Evolutionary conservation across 441 rosid genomes (phyloP).

Genomic region (Viola pubescens): DNA sequence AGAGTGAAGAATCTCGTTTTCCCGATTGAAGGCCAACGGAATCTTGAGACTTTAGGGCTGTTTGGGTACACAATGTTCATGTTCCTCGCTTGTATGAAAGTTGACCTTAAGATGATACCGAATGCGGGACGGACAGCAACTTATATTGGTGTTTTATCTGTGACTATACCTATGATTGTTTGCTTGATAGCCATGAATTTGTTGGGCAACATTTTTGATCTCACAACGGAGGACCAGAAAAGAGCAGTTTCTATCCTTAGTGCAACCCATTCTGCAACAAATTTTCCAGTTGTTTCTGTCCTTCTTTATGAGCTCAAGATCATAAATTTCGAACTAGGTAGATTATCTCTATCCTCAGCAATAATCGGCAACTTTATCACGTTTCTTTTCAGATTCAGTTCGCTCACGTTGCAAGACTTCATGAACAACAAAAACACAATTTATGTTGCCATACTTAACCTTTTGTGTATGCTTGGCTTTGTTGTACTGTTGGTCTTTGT

Average conservation of each 20-base stretch:
- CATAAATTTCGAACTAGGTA: constrained; percentile 55
- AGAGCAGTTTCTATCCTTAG: not conserved
- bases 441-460: not conserved
- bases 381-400: not conserved
- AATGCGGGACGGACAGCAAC: not conserved
- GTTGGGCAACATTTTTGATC: not conserved
- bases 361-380: constrained; percentile 21
- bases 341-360: constrained; percentile 37
- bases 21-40: too few species aligned
- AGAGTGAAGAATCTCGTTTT: too few species aligned
- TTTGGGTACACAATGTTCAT: not conserved
- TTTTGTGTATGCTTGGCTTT: not conserved
- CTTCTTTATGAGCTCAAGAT: constrained; percentile 47
- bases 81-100: not conserved
- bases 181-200: not conserved
- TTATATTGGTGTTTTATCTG: constrained; percentile 28
- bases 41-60: too few species aligned
- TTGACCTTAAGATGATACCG: not conserved
- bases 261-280: constrained; percentile 23
- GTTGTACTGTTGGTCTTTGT: not conserved
- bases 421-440: not conserved
- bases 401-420: not conserved
- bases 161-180: constrained; percentile 23
- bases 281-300: constrained; percentile 39
- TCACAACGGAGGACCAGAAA: not conserved